A percentile compares a stretch with the other conserved stretches of the same genome.
Conservation (phyloP, 768 basidiomycete species). For the Serendipita indica region DNA sequence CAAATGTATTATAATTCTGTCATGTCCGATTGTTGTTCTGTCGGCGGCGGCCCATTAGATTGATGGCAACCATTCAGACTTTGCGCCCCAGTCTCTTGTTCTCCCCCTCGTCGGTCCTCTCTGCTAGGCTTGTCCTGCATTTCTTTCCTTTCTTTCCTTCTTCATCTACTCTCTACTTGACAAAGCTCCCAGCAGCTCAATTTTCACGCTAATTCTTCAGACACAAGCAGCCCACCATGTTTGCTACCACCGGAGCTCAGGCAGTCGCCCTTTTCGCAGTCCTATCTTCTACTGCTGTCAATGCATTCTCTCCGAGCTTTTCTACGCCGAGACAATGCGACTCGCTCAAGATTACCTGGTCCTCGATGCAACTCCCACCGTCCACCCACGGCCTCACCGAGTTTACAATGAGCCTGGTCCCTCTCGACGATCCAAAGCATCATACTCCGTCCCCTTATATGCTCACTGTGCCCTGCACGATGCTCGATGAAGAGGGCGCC, state of each 20-base stretch:
- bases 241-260: background rate
- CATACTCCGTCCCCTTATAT: background rate
- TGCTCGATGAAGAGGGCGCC: background rate
- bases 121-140: background rate
- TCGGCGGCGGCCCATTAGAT: no score
- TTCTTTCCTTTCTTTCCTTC: background rate
- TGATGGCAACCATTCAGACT: no score
- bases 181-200: constrained; percentile 6
- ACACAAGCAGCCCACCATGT: background rate
- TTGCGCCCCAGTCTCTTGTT: background rate
- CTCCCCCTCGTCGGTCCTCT: background rate
- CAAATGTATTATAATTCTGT: no score
- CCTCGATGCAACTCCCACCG: background rate
- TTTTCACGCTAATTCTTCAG: background rate
- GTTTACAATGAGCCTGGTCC: background rate
- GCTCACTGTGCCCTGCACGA: background rate
- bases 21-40: no score
- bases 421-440: background rate
- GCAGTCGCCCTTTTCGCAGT: constrained; percentile 1
- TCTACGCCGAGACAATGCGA: background rate
- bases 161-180: background rate
- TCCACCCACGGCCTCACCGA: background rate
- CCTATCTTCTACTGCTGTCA: background rate
- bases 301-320: constrained; percentile 2
- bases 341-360: constrained; percentile 5